Evolutionary conservation across 2,329 filamentous ascomycete species (phyloP), one percentile per base, ranked within the genome.

Genomic region (Didymella segeticola): DNA sequence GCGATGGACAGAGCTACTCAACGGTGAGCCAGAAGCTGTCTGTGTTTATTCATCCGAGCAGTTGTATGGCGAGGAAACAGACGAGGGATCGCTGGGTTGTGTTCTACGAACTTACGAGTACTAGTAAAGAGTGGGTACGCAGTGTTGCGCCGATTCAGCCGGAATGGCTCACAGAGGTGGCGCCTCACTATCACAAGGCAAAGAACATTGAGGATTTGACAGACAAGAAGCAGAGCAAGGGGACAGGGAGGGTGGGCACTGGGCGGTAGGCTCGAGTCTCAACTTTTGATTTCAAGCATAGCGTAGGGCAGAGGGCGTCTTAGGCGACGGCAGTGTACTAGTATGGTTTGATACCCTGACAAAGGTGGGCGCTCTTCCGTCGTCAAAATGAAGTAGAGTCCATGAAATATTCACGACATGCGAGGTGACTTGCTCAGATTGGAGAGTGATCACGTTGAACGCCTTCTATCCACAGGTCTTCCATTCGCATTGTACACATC

Each of bases 131-230:
- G 79, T 99, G 93, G 74, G 96, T 96, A 87, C 82, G 93, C 20
- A 90, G 86, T 66, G 89, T 89, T 53, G 88, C 96, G 81, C 92
- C 92, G 1, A 84, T 98, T 46, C 87, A 96, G 69, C 81, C 89
- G 0, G 86, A 87, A 70, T 97, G 93, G 93, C 73, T 99, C 64
- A 84, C 86, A 6, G 93, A 98, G 76, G 86, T 95, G 56, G 95
- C 95, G 57, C 93, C 93, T 58, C 95, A 98, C 78, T 96, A 92
- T 70, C 91, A 97, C 74, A 97, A 96, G 78, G 89, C 90, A 78
- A 89, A 91, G 77, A 92, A 97, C 70, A 74, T 97, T 33, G 93
- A 97, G 68, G 87, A 91, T 1, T 70, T 83, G 68, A 89, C 91
- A 55, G 90, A 85, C 78, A 96, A 91, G 76, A 82, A 89, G 77